A percentile compares a stretch with the other conserved stretches of the same genome.
phyloP scores from a whole-genome alignment of 164 flowering plant genomes.

The Vitis rotundifolia region DNA sequence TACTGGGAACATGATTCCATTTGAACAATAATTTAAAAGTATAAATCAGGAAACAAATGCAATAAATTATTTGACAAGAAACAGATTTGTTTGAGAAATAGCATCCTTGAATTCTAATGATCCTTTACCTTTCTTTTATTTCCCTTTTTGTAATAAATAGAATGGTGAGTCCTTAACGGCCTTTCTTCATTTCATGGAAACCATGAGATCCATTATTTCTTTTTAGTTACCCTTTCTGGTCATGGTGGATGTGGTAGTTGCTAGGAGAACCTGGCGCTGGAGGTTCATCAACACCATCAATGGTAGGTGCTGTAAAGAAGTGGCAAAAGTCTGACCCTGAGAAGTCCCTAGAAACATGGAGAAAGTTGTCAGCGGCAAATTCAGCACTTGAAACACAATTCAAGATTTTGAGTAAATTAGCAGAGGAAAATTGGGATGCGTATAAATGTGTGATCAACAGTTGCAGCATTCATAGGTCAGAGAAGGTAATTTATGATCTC shows the following conservation, averaged over 20 bases:
- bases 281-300: conserved; percentile 98
- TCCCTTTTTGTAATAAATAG: background rate
- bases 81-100: background rate
- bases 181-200: background rate
- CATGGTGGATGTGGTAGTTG: conserved; percentile 44
- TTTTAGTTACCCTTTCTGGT: conserved; percentile 4
- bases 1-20: background rate
- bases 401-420: conserved; percentile 53
- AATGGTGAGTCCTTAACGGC: background rate
- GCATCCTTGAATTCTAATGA: background rate
- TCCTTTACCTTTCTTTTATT: background rate
- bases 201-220: background rate
- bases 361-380: conserved; percentile 74
- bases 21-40: too few species aligned
- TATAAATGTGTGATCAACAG: conserved; percentile 48
- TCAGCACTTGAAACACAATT: conserved; percentile 70
- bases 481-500: conserved; percentile 51
- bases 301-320: conserved; percentile 97
- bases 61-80: background rate
- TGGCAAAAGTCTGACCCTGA: conserved; percentile 93
- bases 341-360: conserved; percentile 67
- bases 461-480: conserved; percentile 60
- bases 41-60: background rate
- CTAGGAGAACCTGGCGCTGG: conserved; percentile 99
- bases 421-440: conserved; percentile 62